Conservation (phyloP, 345 rosid genomes). For the Laguncularia racemosa region DNA sequence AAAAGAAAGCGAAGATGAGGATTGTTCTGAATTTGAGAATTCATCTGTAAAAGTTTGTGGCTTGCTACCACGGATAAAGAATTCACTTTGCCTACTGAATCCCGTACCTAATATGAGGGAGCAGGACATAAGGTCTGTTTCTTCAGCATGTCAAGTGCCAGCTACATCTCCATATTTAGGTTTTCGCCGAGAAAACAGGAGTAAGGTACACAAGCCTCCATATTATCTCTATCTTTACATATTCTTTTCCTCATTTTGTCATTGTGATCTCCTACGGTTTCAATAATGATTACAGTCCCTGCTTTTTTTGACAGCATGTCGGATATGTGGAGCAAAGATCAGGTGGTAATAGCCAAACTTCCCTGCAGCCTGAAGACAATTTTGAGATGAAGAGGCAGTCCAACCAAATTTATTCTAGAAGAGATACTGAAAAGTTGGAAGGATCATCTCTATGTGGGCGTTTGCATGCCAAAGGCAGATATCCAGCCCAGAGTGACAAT, state of each 20-base stretch:
- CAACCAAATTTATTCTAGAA: constrained; percentile 4
- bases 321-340: constrained; percentile 7
- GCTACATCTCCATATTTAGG: constrained; percentile 28
- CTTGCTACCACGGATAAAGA: constrained; percentile 48
- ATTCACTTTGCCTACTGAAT: constrained; percentile 33
- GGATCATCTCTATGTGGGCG: constrained; percentile 23
- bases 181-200: constrained; percentile 18
- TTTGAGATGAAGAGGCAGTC: constrained; percentile 14
- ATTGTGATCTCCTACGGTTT: background rate
- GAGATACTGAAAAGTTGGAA: constrained; percentile 12
- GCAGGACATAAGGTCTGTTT: constrained; percentile 27
- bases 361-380: constrained; percentile 19
- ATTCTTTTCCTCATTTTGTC: background rate
- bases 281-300: constrained; percentile 1
- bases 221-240: background rate
- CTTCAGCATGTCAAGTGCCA: constrained; percentile 33
- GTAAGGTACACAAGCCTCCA: constrained; percentile 31
- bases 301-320: background rate
- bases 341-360: constrained; percentile 4
- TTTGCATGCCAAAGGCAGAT: constrained; percentile 21
- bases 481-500: constrained; percentile 1
- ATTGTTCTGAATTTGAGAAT: constrained; percentile 19
- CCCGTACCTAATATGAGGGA: constrained; percentile 47
- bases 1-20: constrained; percentile 46
- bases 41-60: constrained; percentile 54